Percentiles rank a stretch among this genome's conserved stretches.
These are phyloP conservation scores for Apiotrichum montevideense DNA, from an alignment of 1,284 basidiomycete species.

Conservation along the genomic window DNA sequence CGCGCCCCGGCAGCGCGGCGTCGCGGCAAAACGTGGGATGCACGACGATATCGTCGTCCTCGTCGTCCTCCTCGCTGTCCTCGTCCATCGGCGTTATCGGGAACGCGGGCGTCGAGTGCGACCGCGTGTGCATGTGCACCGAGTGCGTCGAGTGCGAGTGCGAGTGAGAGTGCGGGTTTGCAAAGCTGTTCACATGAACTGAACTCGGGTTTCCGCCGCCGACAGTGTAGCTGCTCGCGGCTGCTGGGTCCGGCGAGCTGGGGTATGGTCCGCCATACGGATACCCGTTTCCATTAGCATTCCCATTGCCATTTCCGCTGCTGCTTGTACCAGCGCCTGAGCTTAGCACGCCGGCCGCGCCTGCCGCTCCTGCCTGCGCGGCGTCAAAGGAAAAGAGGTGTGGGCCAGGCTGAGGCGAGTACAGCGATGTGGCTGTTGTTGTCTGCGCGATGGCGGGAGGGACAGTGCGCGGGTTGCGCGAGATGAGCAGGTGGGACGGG, in stretches of 20 bases:
- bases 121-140: conserved; percentile 8
- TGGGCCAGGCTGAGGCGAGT: conserved; percentile 12
- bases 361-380: background rate
- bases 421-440: conserved; percentile 24
- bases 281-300: background rate
- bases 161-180: background rate
- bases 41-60: conserved; percentile 31
- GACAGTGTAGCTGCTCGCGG: conserved; percentile 1
- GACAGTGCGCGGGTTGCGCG: conserved; percentile 39
- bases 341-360: background rate
- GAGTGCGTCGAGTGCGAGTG: background rate
- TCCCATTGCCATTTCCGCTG: background rate
- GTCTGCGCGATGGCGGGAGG: conserved; percentile 37
- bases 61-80: conserved; percentile 18
- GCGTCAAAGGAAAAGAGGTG: conserved; percentile 12
- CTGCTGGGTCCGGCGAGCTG: background rate
- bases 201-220: background rate
- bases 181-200: too few relatives aligned
- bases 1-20: conserved; percentile 30
- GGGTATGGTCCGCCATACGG: background rate
- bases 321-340: background rate
- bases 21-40: conserved; percentile 35
- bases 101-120: conserved; percentile 7
- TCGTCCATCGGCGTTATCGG: background rate
- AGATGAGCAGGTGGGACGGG: conserved; percentile 43